Base-by-base conservation (phyloP, 257 asterid species). In the Parsonsia alboflavescens region DNA sequence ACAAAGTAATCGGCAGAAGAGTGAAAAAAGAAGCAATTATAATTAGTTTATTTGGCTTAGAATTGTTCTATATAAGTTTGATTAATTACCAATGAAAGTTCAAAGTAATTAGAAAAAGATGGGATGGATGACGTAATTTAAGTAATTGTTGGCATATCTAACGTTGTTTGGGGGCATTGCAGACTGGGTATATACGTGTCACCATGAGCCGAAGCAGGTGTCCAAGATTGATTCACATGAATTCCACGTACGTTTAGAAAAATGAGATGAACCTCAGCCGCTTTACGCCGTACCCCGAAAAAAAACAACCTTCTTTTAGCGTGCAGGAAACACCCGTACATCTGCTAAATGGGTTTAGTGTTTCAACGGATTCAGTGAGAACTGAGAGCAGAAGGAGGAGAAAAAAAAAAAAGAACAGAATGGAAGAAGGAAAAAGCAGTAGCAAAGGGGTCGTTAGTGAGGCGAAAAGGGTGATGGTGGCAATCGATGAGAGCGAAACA, bases 381-480 rank as follows among this genome's bases (percentile, higher is more conserved):
- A 41, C 5, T 10, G 61, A 56, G 15, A 66, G 28, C 26, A 74
- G 22, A 73, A 33, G 24, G 22, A 41, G n/a, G n/a, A n/a, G n/a
- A n/a, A n/a, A n/a, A n/a, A n/a, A n/a, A n/a, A n/a, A 44, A 67
- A 10, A 0, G 41, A 28, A n/a, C 9, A 39, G 19, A 70, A 68
- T 36, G 58, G 71, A 66, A 65, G 52, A 57, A n/a, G 65, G 30
- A 44, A 70, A 72, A 61, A 58, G 8, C 22, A n/a, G 30, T n/a
- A n/a, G n/a, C n/a, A n/a, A n/a, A n/a, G n/a, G n/a, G 24, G 59
- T 17, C 11, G 24, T 52, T 11, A 54, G 19, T 16, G 69, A 7
- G 84, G 76, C 11, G 77, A 80, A 82, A 82, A 81, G 80, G 80
- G 87, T 90, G 53, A 90, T 90, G 96, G 92, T 88, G 44, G 92